These are phyloP conservation scores for Jaapia argillacea DNA, from an alignment of 768 basidiomycete species.

Conservation along the genomic window DNA sequence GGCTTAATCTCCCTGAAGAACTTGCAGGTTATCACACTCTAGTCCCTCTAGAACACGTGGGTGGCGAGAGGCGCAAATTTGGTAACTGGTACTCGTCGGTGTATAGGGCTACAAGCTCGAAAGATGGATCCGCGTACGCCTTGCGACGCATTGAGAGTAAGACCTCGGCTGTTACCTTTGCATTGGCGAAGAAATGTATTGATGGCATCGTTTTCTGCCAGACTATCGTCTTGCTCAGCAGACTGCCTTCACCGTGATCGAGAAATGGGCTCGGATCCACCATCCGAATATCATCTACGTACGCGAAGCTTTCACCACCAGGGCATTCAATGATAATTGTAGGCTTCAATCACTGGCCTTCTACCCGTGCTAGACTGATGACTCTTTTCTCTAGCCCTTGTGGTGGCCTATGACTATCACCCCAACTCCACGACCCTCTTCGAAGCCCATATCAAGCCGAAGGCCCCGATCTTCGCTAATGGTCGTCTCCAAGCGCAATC, in stretches of 20 bases:
- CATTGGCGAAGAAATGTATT: not conserved
- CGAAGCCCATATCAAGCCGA: slow-evolving; percentile 65
- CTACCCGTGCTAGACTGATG: not conserved
- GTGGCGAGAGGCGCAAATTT: slow-evolving; percentile 57
- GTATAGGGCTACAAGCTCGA: slow-evolving; percentile 70
- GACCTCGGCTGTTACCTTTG: slow-evolving; percentile 14
- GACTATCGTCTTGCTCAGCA: slow-evolving; percentile 81
- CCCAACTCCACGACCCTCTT: slow-evolving; percentile 75
- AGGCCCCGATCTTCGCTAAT: slow-evolving; percentile 26
- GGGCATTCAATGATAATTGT: slow-evolving; percentile 90
- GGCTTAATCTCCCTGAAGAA: slow-evolving; percentile 69
- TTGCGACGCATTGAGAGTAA: slow-evolving; percentile 84
- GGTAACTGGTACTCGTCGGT: slow-evolving; percentile 80
- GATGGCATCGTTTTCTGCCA: slow-evolving; percentile 18
- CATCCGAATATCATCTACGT: slow-evolving; percentile 83
- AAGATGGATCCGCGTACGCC: slow-evolving; percentile 70
- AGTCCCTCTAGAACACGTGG: slow-evolving; percentile 58
- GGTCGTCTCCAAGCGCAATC: slow-evolving; percentile 26
- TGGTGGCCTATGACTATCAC: slow-evolving; percentile 87
- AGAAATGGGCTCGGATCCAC: slow-evolving; percentile 73
- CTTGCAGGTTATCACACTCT: slow-evolving; percentile 87
- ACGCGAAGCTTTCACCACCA: slow-evolving; percentile 91
- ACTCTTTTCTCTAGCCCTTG: slow-evolving; percentile 47
- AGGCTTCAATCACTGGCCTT: slow-evolving; percentile 15
- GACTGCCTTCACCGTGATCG: slow-evolving; percentile 71